These are phyloP conservation scores for Hamigera avellanea DNA, from an alignment of 495 filamentous ascomycete genomes.

Conservation along the genomic window DNA sequence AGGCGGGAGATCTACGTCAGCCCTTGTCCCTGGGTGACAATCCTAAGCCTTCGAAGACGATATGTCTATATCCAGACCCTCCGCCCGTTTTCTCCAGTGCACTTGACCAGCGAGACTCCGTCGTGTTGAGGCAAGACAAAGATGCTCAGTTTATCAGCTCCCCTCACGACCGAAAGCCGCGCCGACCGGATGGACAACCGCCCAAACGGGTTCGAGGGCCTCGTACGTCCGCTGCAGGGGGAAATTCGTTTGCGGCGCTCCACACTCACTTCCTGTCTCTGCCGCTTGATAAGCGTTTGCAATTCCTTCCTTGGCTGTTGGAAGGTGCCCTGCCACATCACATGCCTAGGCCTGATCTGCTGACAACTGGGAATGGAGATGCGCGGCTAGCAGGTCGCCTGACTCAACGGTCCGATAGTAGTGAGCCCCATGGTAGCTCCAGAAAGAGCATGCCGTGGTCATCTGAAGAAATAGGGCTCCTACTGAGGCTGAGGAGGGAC, in stretches of 20 bases:
- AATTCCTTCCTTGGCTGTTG: constrained; percentile 14
- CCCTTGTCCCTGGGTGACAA: neutral
- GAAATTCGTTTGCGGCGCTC: constrained; percentile 7
- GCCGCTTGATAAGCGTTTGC: constrained; percentile 7
- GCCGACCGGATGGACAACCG: constrained; percentile 1
- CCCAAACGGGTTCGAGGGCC: constrained; percentile 5
- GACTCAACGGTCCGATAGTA: neutral
- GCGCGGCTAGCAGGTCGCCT: constrained; percentile 2
- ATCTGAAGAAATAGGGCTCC: constrained; percentile 9
- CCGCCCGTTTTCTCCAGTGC: constrained; percentile 5
- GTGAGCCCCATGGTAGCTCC: constrained; percentile 3
- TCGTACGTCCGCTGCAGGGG: neutral
- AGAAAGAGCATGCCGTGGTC: constrained; percentile 11
- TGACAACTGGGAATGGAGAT: constrained; percentile 6
- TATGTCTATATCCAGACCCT: constrained; percentile 10
- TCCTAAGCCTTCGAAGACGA: constrained; percentile 1
- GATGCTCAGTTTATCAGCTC: neutral
- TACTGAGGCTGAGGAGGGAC: constrained; percentile 13
- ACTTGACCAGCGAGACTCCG: constrained; percentile 3
- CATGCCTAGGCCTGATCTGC: constrained; percentile 3
- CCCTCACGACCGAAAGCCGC: constrained; percentile 5
- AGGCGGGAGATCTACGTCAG: neutral
- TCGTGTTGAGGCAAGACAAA: neutral
- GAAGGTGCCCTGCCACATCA: constrained; percentile 9
- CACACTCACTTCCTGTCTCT: constrained; percentile 9